phyloP scores from a whole-genome alignment of 768 basidiomycete genomes.

The Royoungia palumana region DNA sequence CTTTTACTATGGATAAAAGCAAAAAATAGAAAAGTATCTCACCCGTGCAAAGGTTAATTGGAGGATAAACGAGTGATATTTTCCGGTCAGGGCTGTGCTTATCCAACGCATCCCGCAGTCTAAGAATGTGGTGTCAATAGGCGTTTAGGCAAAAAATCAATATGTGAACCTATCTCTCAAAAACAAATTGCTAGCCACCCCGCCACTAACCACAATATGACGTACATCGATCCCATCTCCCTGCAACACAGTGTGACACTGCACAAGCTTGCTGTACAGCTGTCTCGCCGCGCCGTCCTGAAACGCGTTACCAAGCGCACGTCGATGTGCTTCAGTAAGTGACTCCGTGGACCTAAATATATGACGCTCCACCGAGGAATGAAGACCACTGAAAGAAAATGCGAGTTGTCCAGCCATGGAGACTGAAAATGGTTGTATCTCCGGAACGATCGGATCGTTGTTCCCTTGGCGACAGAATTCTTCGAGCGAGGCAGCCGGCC shows the following conservation, averaged over 20 bases:
- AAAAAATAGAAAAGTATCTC: slow-evolving; percentile 3
- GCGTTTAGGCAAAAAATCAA: background rate
- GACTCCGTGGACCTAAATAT: slow-evolving; percentile 39
- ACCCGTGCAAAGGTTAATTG: slow-evolving; percentile 80
- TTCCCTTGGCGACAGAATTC: slow-evolving; percentile 47
- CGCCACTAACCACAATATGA: slow-evolving; percentile 82
- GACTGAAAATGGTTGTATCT: slow-evolving; percentile 40
- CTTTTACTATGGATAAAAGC: background rate
- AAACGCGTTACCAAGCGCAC: slow-evolving; percentile 63
- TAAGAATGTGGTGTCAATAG: slow-evolving; percentile 14
- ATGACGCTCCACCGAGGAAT: slow-evolving; percentile 63
- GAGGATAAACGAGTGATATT: slow-evolving; percentile 67
- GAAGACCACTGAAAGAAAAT: slow-evolving; percentile 81
- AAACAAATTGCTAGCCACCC: slow-evolving; percentile 84
- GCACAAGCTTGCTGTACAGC: slow-evolving; percentile 66
- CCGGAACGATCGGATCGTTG: slow-evolving; percentile 22
- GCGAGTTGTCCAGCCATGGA: slow-evolving; percentile 52
- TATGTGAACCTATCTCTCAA: slow-evolving; percentile 58
- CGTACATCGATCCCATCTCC: slow-evolving; percentile 44
- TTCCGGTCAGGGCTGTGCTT: slow-evolving; percentile 26
- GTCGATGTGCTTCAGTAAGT: slow-evolving; percentile 27
- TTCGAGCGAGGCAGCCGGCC: slow-evolving; percentile 83
- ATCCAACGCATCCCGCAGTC: slow-evolving; percentile 32
- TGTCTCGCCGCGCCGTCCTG: slow-evolving; percentile 70
- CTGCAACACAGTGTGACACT: slow-evolving; percentile 37